Conservation (phyloP, 257 asterid genomes). For the Cinchona pubescens region DNA sequence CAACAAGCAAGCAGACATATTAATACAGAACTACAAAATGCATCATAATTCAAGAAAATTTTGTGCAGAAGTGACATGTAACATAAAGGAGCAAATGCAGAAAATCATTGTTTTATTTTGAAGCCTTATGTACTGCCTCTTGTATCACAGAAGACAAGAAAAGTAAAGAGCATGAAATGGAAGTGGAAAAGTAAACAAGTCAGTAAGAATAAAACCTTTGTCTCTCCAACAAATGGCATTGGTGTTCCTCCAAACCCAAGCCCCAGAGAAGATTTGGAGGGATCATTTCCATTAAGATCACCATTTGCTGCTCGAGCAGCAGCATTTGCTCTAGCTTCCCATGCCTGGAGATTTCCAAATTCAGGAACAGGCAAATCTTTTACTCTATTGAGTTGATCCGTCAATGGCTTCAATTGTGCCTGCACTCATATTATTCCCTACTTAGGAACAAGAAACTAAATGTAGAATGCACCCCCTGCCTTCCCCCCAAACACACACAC, state of each 20-base stretch:
- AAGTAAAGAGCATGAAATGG: not conserved
- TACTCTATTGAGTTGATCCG: slow-evolving; percentile 76
- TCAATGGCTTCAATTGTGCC: slow-evolving; percentile 82
- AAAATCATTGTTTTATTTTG: not conserved
- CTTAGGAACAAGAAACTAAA: not conserved
- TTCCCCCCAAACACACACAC: too few relatives aligned
- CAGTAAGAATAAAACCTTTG: slow-evolving; percentile 53
- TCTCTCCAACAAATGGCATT: slow-evolving; percentile 88
- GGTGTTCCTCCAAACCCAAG: slow-evolving; percentile 80
- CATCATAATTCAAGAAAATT: not conserved
- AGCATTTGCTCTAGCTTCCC: slow-evolving; percentile 78
- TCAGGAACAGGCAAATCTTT: slow-evolving; percentile 90
- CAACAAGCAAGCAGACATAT: not conserved
- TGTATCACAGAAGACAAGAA: too few relatives aligned
- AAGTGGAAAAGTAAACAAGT: not conserved
- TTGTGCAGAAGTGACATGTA: not conserved
- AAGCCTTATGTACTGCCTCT: not conserved
- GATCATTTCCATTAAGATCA: slow-evolving; percentile 49
- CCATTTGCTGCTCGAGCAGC: slow-evolving; percentile 67
- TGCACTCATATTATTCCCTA: slow-evolving; percentile 23
- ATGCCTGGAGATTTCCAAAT: slow-evolving; percentile 82
- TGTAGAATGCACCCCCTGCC: not conserved
- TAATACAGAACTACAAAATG: not conserved
- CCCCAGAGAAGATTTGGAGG: slow-evolving; percentile 55
- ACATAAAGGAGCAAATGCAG: not conserved